A percentile compares a stretch with the other conserved stretches of the same genome.
These are phyloP conservation scores for Kwoniella europaea DNA, from an alignment of 768 basidiomycete genomes.

Conservation along the genomic window DNA sequence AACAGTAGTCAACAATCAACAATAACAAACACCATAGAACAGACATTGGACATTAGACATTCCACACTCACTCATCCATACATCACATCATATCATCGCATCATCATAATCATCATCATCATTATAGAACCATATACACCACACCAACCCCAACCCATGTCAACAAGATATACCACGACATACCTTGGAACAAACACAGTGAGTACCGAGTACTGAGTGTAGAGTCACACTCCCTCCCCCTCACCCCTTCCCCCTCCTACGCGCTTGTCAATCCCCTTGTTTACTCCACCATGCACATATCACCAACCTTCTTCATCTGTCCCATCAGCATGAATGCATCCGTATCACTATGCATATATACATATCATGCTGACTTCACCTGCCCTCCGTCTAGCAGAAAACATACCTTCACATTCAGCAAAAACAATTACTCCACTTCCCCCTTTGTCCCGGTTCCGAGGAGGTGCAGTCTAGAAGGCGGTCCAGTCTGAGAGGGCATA, in stretches of 20 bases:
- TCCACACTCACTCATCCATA: neutral
- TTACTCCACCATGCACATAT: too few relatives aligned
- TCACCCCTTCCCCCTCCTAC: too few relatives aligned
- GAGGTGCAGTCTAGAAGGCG: slow-evolving; percentile 4
- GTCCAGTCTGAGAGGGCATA: neutral
- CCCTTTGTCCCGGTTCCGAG: neutral
- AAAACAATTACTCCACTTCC: neutral
- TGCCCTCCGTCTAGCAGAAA: neutral
- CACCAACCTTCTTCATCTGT: too few relatives aligned
- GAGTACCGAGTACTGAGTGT: too few relatives aligned
- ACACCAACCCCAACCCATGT: neutral
- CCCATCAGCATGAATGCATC: too few relatives aligned
- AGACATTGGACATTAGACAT: neutral
- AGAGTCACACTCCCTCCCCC: too few relatives aligned
- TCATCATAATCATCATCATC: too few relatives aligned
- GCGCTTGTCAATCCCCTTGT: too few relatives aligned
- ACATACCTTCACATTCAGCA: neutral
- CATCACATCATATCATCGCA: slow-evolving; percentile 6
- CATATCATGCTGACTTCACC: too few relatives aligned
- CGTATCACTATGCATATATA: too few relatives aligned
- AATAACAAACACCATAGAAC: neutral
- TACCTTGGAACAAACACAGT: too few relatives aligned
- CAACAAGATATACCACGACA: neutral
- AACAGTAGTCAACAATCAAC: neutral
- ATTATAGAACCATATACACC: neutral